phyloP scores from a whole-genome alignment of 2,329 filamentous ascomycete genomes.

The Colletotrichum kahawae region DNA sequence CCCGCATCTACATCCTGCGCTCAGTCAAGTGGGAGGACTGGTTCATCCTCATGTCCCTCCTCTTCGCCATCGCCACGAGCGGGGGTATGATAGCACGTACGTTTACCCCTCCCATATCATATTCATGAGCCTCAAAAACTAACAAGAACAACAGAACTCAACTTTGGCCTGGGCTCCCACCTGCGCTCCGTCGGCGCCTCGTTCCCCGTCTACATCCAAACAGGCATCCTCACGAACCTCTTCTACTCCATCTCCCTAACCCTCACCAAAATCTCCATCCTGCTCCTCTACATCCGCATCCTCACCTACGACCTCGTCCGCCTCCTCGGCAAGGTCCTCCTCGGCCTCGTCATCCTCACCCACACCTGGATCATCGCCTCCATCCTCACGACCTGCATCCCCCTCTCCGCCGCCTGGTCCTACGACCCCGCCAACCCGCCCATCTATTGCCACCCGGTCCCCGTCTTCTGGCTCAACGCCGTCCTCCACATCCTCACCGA shows the following conservation, averaged over 20 bases:
- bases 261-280: conserved; percentile 27
- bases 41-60: conserved; percentile 34
- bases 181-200: neutral
- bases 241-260: conserved; percentile 23
- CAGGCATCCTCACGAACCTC: conserved; percentile 18
- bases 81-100: conserved; percentile 20
- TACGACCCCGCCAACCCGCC: neutral
- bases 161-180: conserved; percentile 15
- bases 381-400: conserved; percentile 26
- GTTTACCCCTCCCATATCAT: neutral
- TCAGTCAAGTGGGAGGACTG: conserved; percentile 39
- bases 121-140: neutral
- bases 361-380: conserved; percentile 26
- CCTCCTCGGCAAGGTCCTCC: conserved; percentile 28
- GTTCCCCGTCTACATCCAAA: conserved; percentile 8
- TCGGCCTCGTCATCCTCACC: conserved; percentile 22
- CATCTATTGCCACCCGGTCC: conserved; percentile 18
- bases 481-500: conserved; percentile 28
- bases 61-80: conserved; percentile 23
- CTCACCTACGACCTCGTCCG: conserved; percentile 26
- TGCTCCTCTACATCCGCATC: conserved; percentile 28
- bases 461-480: conserved; percentile 29
- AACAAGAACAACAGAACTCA: conserved; percentile 11
- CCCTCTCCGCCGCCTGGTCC: conserved; percentile 23
- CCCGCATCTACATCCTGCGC: conserved; percentile 35